Conservation (phyloP, 2,329 filamentous ascomycete species). For the Tolypocladium pustulatum region DNA sequence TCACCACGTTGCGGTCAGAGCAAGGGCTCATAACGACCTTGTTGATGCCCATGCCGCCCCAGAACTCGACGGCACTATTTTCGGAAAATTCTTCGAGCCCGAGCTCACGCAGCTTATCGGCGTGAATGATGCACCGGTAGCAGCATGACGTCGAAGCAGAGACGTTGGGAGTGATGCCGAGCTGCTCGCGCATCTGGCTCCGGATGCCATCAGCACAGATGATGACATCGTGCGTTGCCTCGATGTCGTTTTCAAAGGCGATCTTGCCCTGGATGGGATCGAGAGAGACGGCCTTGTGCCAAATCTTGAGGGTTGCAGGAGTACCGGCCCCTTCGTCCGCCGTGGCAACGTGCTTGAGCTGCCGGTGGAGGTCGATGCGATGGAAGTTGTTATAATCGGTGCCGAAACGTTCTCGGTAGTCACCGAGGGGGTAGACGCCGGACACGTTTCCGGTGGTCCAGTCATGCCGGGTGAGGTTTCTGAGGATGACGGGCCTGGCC, state of each 20-base stretch:
- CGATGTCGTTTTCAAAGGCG: constrained; percentile 37
- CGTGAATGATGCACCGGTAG: constrained; percentile 48
- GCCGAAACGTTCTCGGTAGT: constrained; percentile 52
- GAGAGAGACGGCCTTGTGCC: constrained; percentile 39
- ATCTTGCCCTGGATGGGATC: constrained; percentile 37
- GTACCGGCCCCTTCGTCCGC: constrained; percentile 37
- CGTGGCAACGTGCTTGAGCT: constrained; percentile 46
- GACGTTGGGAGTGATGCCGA: constrained; percentile 44
- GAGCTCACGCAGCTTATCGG: constrained; percentile 39
- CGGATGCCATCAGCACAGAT: constrained; percentile 54
- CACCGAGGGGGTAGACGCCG: constrained; percentile 46
- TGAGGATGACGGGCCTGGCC: constrained; percentile 49
- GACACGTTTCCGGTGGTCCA: constrained; percentile 52
- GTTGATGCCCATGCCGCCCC: constrained; percentile 50
- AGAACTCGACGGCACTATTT: constrained; percentile 50
- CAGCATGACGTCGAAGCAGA: constrained; percentile 44
- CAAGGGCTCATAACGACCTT: constrained; percentile 60
- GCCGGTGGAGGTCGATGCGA: constrained; percentile 50
- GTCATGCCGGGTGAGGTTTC: constrained; percentile 51
- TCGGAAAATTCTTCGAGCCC: constrained; percentile 47
- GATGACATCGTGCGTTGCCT: constrained; percentile 41
- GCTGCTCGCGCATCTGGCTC: constrained; percentile 41
- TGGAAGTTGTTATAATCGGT: constrained; percentile 56
- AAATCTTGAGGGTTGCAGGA: constrained; percentile 39
- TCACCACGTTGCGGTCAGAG: constrained; percentile 46